phyloP scores from a whole-genome alignment of 208 protist genomes.

The Acanthamoeba royreba region DNA sequence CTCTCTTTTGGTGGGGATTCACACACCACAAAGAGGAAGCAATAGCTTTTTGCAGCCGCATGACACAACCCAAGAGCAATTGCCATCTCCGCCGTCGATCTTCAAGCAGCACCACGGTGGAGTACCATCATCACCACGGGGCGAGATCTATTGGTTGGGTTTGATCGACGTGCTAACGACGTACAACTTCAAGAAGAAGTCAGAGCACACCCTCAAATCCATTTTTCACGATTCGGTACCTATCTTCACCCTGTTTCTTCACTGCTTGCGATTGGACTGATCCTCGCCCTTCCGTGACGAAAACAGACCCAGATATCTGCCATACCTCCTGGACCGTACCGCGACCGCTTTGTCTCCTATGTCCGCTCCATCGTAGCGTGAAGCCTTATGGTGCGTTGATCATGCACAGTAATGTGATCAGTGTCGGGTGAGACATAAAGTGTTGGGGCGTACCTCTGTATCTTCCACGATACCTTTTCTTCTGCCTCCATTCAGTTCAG shows the following conservation, averaged over 20 bases:
- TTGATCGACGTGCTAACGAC: conserved; percentile 12
- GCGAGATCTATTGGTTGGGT: not conserved
- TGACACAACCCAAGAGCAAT: no score
- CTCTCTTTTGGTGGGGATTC: not conserved
- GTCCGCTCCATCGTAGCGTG: not conserved
- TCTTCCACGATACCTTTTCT: no score
- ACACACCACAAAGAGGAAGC: not conserved
- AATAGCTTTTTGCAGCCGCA: not conserved
- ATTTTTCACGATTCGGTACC: not conserved
- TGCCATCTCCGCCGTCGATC: not conserved
- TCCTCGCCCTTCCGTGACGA: not conserved
- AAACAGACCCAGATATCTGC: conserved; percentile 19
- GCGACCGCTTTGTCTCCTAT: not conserved
- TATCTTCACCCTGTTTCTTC: not conserved
- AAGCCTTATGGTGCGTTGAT: no score
- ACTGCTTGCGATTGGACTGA: not conserved
- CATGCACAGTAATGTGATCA: no score
- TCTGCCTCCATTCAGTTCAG: no score
- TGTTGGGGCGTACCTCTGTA: no score
- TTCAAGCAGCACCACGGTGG: not conserved
- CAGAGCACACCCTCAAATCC: conserved; percentile 19
- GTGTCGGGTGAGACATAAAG: no score
- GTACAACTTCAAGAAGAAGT: conserved; percentile 30
- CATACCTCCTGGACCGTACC: not conserved
- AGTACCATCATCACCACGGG: not conserved